Base-by-base conservation (phyloP, 306 rosid genomes). In the Cucumis cinereus region DNA sequence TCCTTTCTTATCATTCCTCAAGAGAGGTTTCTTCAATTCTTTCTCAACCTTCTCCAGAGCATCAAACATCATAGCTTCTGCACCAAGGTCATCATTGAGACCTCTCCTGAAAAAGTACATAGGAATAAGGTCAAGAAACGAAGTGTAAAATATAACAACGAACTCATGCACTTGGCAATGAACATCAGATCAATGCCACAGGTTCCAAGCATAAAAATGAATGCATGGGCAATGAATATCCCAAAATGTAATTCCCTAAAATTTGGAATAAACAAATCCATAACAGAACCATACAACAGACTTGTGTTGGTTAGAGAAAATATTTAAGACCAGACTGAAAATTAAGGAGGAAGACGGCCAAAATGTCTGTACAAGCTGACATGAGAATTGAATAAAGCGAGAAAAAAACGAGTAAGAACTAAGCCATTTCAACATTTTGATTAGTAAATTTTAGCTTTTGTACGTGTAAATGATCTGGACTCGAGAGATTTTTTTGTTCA, bases 21-120 rank as follows among this genome's bases (percentile, higher is more conserved):
- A 15, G 74, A 94, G 89, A 75, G 99, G 95, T 73, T 89, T 89
- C 66, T 92, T 92, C 43, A 90, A 79, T 23, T 92, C 89, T 55
- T 92, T 90, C 86, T 94, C 99, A 68, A 94, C 77, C 88, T 88
- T 94, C 59, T 92, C 97, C 88, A 94, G 79, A 43, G 99, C 96
- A 57, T 86, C 93, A 30, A 92, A 62, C 99, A 94, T 92, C 95
- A 86, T 8, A 58, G 91, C 87, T 87, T 94, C 97, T 8, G 89
- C 96, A 81, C 99, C 99, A 60, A 83, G 88, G 38, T 85, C 90
- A 81, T 94, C 99, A 22, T 72, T 57, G 43, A 94, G 80, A 81
- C 96, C 93, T 63, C 89, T 83, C 97, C 99, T 94, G 89, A 68
- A 81, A 78, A 54, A 35, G 74, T 62, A 22, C 38, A 35, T 12